Evolutionary conservation across 2,329 filamentous ascomycete species (phyloP).

Genomic region (Paramyrothecium roridum): DNA sequence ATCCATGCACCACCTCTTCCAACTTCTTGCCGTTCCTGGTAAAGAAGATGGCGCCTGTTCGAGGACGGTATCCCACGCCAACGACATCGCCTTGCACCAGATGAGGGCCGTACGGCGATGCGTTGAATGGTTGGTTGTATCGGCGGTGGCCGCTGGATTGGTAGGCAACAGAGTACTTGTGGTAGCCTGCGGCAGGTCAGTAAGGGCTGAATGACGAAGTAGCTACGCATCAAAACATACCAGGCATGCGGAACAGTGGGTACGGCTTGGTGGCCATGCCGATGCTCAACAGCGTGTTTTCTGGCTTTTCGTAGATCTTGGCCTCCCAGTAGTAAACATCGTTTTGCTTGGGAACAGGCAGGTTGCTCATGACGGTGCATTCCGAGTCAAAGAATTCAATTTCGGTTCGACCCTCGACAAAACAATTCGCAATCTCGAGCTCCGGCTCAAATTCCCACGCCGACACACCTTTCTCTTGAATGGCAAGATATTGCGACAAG

Average conservation of each 20-base stretch:
- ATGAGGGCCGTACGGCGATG: slow-evolving; percentile 75
- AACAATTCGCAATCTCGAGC: slow-evolving; percentile 96
- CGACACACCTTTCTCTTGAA: slow-evolving; percentile 99
- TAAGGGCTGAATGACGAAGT: background rate
- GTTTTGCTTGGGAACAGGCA: slow-evolving; percentile 97
- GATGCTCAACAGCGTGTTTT: slow-evolving; percentile 80
- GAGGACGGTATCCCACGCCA: slow-evolving; percentile 89
- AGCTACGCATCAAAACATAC: slow-evolving; percentile 52
- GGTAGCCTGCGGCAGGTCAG: slow-evolving; percentile 58
- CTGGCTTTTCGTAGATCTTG: slow-evolving; percentile 97
- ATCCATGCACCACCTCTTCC: slow-evolving; percentile 87
- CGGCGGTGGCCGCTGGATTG: slow-evolving; percentile 82
- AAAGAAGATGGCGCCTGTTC: slow-evolving; percentile 95
- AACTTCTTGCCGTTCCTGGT: slow-evolving; percentile 97
- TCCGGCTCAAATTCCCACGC: slow-evolving; percentile 99
- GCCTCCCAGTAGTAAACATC: slow-evolving; percentile 99
- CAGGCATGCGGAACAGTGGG: slow-evolving; percentile 87
- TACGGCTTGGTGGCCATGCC: slow-evolving; percentile 97
- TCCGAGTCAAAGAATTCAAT: slow-evolving; percentile 99
- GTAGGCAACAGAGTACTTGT: slow-evolving; percentile 91
- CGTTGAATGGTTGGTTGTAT: slow-evolving; percentile 87
- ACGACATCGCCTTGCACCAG: slow-evolving; percentile 94
- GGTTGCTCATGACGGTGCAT: slow-evolving; percentile 93
- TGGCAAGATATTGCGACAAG: slow-evolving; percentile 93
- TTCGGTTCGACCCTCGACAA: slow-evolving; percentile 92